phyloP scores from a whole-genome alignment of 345 rosid species.

The Lepidium aucheri region DNA sequence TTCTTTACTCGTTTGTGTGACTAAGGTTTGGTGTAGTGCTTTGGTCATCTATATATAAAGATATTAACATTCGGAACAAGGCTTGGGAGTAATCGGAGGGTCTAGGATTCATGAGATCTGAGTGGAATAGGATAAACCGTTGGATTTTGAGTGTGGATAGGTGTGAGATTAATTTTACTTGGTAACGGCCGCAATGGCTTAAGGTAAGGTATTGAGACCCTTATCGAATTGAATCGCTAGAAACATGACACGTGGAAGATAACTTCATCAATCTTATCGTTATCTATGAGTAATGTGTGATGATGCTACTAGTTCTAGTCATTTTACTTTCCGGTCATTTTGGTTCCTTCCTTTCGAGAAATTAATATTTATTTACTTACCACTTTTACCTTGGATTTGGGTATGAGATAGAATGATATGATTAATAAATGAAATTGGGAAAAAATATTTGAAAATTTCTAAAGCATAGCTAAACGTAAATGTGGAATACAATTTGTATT shows the following conservation, averaged over 20 bases:
- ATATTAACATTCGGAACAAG: not conserved
- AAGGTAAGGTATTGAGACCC: slow-evolving; percentile 24
- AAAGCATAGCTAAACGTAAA: no score
- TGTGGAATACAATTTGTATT: no score
- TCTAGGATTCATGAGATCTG: not conserved
- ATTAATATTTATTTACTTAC: not conserved
- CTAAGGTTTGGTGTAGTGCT: not conserved
- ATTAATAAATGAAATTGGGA: not conserved
- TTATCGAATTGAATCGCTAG: slow-evolving; percentile 9
- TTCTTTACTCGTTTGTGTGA: slow-evolving; percentile 3
- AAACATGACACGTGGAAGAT: slow-evolving; percentile 21
- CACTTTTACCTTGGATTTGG: not conserved
- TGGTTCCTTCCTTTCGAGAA: not conserved
- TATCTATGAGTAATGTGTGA: slow-evolving; percentile 22
- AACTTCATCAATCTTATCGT: slow-evolving; percentile 26
- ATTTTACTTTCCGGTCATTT: not conserved
- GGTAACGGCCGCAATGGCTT: slow-evolving; percentile 13
- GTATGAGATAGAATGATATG: not conserved
- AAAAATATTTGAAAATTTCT: no score
- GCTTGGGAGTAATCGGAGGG: slow-evolving; percentile 29
- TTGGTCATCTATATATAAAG: slow-evolving; percentile 32
- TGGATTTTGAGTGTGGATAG: slow-evolving; percentile 29
- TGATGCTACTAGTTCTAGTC: slow-evolving; percentile 12
- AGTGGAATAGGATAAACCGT: slow-evolving; percentile 23
- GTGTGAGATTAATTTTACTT: slow-evolving; percentile 1